Percentiles rank a stretch among this genome's conserved stretches.
These are phyloP conservation scores for Babjeviella inositovora DNA, from an alignment of 805 yeast species.

Conservation along the genomic window DNA sequence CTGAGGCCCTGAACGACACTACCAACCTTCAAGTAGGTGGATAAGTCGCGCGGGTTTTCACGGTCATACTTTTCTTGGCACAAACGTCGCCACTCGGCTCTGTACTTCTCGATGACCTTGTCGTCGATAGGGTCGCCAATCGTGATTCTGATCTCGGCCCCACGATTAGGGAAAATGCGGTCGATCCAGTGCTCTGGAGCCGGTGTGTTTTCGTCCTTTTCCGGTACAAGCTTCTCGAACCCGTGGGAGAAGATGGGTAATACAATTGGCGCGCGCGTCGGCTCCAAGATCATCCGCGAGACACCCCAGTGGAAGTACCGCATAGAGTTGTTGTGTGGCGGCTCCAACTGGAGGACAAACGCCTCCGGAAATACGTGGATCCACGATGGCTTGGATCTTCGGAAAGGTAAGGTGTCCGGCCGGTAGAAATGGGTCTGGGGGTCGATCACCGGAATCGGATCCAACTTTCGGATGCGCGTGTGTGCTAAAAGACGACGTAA, in stretches of 20 bases:
- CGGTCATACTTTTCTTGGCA: slow-evolving; percentile 37
- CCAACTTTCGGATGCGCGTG: no score
- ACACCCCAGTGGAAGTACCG: slow-evolving; percentile 95
- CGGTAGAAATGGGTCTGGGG: no score
- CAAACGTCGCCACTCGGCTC: slow-evolving; percentile 55
- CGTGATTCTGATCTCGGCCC: slow-evolving; percentile 49
- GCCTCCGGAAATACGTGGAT: slow-evolving; percentile 94
- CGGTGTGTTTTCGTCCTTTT: no score
- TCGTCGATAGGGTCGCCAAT: slow-evolving; percentile 65
- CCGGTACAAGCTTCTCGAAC: slow-evolving; percentile 78
- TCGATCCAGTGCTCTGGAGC: slow-evolving; percentile 36
- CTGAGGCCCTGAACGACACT: slow-evolving; percentile 50
- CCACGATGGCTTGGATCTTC: slow-evolving; percentile 65
- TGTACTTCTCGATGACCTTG: slow-evolving; percentile 33
- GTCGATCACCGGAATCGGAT: no score
- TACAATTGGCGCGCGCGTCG: slow-evolving; percentile 70
- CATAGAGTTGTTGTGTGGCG: slow-evolving; percentile 77
- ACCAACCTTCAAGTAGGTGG: slow-evolving; percentile 48
- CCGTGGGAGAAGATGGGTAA: slow-evolving; percentile 82
- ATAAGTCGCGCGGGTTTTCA: slow-evolving; percentile 36
- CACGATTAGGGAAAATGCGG: slow-evolving; percentile 47
- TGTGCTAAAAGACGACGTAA: no score
- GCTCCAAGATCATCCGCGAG: slow-evolving; percentile 66
- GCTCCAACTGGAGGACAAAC: slow-evolving; percentile 69
- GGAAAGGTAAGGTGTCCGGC: no score